Evolutionary conservation across 441 rosid species (phyloP), one percentile per base, ranked within the genome.

Genomic region (Croton setiger): DNA sequence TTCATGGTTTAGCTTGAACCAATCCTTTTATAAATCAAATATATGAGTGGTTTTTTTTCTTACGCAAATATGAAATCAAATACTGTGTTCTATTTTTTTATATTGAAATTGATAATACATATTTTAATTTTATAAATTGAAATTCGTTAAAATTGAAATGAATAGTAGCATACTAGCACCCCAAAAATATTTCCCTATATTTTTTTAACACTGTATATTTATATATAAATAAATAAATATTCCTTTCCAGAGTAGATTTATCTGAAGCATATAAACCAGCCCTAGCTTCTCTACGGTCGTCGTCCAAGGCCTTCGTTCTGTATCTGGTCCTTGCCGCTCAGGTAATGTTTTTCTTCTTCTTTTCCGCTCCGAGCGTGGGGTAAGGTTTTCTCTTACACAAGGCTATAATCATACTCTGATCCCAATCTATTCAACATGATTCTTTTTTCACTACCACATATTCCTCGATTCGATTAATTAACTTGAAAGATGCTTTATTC

Each of bases 271-370:
- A 17, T 7, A 17, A 53, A 63, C 76, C 43, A 5, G 43, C 43
- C 76, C 76, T 67, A 73, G 72, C 15, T 44, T 61, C 20, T 13
- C 5, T 33, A n/a, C 10, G 58, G 44, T 33, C 60, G 14, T 37
- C 52, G 63, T 20, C 23, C 27, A 14, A 9, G 18, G 7, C 47
- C 20, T 18, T 23, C 49, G 12, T 37, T 18, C 14, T 48, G 43
- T 27, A 48, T 62, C 11, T 11, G 41, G n/a, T 4, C 45, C 63
- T 67, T 49, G 59, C 76, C 58, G 76, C 72, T 67, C 72, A 45
- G 76, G 76, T 73, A 67, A 60, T 33, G n/a, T 43, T 18, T 63
- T 11, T 53, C 18, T 21, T 31, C 53, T 41, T 51, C 74, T n/a
- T 36, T 17, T 37, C 43, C 9, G 39, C 13, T 47, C 0, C 43